A percentile compares a stretch with the other conserved stretches of the same genome.
Conservation (phyloP, 1,284 basidiomycete genomes). For the Neonothopanus nambi region DNA sequence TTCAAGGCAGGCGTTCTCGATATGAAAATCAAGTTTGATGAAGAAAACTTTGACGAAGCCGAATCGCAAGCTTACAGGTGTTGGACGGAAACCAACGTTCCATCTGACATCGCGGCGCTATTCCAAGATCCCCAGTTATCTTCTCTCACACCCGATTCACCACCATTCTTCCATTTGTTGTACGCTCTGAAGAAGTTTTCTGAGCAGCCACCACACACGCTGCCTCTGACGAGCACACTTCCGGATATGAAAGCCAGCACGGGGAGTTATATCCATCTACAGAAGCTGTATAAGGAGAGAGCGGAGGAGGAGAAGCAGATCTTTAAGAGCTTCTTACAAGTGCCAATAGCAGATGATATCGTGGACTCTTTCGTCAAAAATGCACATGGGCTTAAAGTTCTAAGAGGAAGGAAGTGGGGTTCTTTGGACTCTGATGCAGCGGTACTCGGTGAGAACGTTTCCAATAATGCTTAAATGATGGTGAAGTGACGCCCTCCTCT, state of each 20-base stretch:
- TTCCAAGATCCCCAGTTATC: constrained; percentile 62
- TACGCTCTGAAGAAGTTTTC: constrained; percentile 69
- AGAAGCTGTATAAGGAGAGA: constrained; percentile 73
- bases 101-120: constrained; percentile 63
- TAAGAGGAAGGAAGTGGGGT: constrained; percentile 73
- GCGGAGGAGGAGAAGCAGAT: constrained; percentile 68
- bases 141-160: constrained; percentile 37
- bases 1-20: constrained; percentile 70
- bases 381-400: constrained; percentile 76
- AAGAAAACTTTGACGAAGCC: constrained; percentile 97
- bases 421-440: constrained; percentile 54
- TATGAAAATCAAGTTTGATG: constrained; percentile 75
- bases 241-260: constrained; percentile 98
- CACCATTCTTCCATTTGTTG: constrained; percentile 88
- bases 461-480: constrained; percentile 22
- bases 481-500: not conserved
- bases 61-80: constrained; percentile 78
- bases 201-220: constrained; percentile 44
- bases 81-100: constrained; percentile 70
- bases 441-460: constrained; percentile 51
- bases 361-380: constrained; percentile 91
- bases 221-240: constrained; percentile 63
- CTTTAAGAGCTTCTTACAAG: constrained; percentile 49
- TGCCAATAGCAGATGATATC: constrained; percentile 50
- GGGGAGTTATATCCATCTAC: constrained; percentile 76